A percentile compares a stretch with the other conserved stretches of the same genome.
These are phyloP conservation scores for Russula earlei DNA, from an alignment of 768 basidiomycete species.

Conservation along the genomic window DNA sequence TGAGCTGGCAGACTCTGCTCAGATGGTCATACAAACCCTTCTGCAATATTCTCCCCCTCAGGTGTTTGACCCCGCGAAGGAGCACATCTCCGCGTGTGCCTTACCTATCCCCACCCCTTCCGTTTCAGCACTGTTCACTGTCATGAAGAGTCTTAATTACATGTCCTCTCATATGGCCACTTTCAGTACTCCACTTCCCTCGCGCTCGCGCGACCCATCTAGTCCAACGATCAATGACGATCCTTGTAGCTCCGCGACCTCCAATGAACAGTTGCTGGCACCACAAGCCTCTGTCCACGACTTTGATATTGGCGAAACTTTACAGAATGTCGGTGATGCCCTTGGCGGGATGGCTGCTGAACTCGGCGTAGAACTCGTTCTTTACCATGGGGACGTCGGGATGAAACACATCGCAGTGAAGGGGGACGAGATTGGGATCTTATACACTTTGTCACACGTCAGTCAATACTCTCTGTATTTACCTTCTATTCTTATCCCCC, in stretches of 20 bases:
- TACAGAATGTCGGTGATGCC: constrained; percentile 85
- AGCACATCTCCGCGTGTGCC: constrained; percentile 86
- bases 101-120: constrained; percentile 81
- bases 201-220: constrained; percentile 3
- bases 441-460: constrained; percentile 78
- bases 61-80: constrained; percentile 84
- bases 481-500: constrained; percentile 18
- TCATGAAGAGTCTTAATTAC: constrained; percentile 91
- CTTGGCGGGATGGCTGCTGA: constrained; percentile 77
- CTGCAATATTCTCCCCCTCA: constrained; percentile 86
- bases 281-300: constrained; percentile 30
- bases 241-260: background rate
- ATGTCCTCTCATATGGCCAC: constrained; percentile 76
- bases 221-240: constrained; percentile 1
- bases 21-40: constrained; percentile 85
- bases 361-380: constrained; percentile 79
- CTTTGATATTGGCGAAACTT: constrained; percentile 86
- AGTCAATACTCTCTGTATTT: constrained; percentile 28
- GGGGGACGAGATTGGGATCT: constrained; percentile 78
- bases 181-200: constrained; percentile 28
- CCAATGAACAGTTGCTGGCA: constrained; percentile 5
- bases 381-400: constrained; percentile 83
- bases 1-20: constrained; percentile 85
- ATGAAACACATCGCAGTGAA: constrained; percentile 80
- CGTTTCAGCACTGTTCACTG: constrained; percentile 79